Conservation (phyloP, 2,329 filamentous ascomycete genomes). For the Xylaria sp. region DNA sequence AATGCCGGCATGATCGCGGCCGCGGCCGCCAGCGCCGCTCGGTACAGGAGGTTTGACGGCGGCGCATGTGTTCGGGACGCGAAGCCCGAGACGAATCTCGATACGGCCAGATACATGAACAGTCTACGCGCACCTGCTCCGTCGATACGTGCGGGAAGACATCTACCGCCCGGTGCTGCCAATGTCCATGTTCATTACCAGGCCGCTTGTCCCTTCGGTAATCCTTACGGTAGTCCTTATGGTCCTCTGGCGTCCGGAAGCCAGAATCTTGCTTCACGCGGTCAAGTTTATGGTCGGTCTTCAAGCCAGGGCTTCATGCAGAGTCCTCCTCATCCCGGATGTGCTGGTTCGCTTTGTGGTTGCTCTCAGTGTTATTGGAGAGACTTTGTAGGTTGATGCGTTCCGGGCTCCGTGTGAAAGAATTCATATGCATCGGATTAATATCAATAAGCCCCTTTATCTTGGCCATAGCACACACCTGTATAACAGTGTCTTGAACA, state of each 20-base stretch:
- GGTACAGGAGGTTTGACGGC: slow-evolving; percentile 1
- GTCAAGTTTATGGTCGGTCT: neutral
- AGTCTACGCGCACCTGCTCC: slow-evolving; percentile 9
- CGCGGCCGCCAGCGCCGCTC: neutral
- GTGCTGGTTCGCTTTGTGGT: slow-evolving; percentile 16
- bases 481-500: neutral
- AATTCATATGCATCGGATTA: neutral
- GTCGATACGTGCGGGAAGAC: neutral
- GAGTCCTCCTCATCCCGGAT: slow-evolving; percentile 4
- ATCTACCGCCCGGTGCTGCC: neutral
- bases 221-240: neutral
- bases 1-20: neutral
- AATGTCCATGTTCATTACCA: slow-evolving; percentile 18
- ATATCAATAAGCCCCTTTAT: neutral
- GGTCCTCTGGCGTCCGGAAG: neutral
- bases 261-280: neutral
- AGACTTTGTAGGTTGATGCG: slow-evolving; percentile 23
- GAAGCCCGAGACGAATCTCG: neutral
- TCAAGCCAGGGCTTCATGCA: neutral
- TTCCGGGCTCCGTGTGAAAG: neutral
- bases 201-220: slow-evolving; percentile 1
- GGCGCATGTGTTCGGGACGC: neutral
- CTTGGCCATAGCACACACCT: neutral
- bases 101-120: slow-evolving; percentile 17
- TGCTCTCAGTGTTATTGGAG: slow-evolving; percentile 26